Evolutionary conservation across 208 protist genomes (phyloP), one percentile per base, ranked within the genome.

Genomic region (Leishmania tropica): DNA sequence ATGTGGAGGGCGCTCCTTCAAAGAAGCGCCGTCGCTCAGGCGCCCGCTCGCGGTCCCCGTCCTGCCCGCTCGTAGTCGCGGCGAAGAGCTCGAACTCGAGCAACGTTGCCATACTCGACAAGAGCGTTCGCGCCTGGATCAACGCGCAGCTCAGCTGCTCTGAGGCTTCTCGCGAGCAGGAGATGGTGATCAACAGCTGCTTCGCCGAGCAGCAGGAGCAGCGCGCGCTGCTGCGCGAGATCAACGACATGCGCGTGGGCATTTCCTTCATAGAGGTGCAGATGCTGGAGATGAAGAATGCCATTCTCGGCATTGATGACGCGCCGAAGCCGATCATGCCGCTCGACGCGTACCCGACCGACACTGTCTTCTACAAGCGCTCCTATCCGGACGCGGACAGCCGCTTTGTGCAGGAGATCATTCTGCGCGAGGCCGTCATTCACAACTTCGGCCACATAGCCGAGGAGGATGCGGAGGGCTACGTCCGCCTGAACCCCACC

Each of bases 141-240:
- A 87, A 90, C 76, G 88, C 89, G 47, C 93, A 96, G 85, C 67
- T 96, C 42, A 81, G 80, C 51, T 93, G 89, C 85, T 93, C 88
- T 64, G 85, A 87, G 40, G 91, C 89, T 21, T 87, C 87, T 1
- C 87, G 92, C 48, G 81, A 80, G 47, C 90, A 93, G 88, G 91
- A 92, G 68, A 70, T 62, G 24, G 77, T 90, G 37, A 83, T 94
- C 40, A 91, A 94, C 54, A 85, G 91, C 79, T 96, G 89, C 86
- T 92, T 95, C 80, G 80, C 76, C 37, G 90, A 95, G 53, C 85
- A 90, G 78, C 91, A 95, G 85, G 90, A 96, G 83, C 93, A 96
- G 84, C 85, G 91, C 53, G 80, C 88, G 53, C 85, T 90, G 70
- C 83, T 95, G 71, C 88, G 88, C 75, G 91, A 94, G 87, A 87